Base-by-base conservation (phyloP, 2,329 filamentous ascomycete species). In the Immersiporthe knoxdaviesiana region DNA sequence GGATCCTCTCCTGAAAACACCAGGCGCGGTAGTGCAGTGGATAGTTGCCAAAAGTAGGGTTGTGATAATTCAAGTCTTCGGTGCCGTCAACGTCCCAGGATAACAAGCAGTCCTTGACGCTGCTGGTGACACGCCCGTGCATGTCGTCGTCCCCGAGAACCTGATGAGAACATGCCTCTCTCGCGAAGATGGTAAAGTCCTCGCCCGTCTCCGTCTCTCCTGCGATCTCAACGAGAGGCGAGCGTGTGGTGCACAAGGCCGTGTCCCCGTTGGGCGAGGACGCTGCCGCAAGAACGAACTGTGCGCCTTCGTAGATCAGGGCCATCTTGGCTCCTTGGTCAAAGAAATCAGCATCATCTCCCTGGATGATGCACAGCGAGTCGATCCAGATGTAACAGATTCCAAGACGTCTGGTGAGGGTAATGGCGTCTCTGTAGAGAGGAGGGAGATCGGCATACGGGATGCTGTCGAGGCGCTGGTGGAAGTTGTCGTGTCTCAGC, bases 241-340 rank as follows among this genome's bases (percentile, higher is more conserved):
- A 47, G 0, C 44, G 44, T 18, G 18, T 27, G 27, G 59, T 30
- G 27, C 37, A 62, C 37, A 62, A 27, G 35, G n/a, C 37, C 14
- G 59, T n/a, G 27, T 62, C 59, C 21, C 59, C 59, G 37, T 62
- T 24, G 5, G 59, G 37, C 21, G 59, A 39, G n/a, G 59, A 62
- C 21, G 59, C 32, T 27, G 59, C 59, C 21, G 32, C 59, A 21
- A 62, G 59, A 6, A 62, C 59, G 2, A 62, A 62, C 59, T 62
- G 21, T 3, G 59, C 59, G n/a, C 59, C 59, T 62, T 44, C 59
- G 24, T 62, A 62, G 37, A 62, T 62, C n/a, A 62, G 27, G 24
- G 35, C 32, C 59, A 62, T 41, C 27, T 62, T 62, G 37, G 59
- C 59, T 14, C 44, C 44, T 21, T 47, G 44, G 18, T 47, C 44